Conservation (phyloP, 768 basidiomycete species). For the Hygrophorus pudorinus region DNA sequence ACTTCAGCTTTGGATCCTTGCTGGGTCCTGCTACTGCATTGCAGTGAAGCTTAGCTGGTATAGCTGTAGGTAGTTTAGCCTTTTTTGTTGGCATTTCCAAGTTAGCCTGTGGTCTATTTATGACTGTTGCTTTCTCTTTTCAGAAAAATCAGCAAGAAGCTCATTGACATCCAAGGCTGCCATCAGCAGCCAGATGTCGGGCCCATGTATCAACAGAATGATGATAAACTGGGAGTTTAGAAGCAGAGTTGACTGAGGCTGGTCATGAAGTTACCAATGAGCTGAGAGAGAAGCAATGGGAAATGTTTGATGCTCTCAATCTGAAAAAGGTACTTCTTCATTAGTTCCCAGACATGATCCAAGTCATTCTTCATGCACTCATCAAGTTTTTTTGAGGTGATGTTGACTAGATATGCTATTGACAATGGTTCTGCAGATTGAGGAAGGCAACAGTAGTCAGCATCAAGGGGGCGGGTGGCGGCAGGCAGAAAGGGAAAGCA, state of each 20-base stretch:
- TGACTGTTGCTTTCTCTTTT: too few species aligned
- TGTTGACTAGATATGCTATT: conserved; percentile 55
- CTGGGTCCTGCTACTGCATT: too few species aligned
- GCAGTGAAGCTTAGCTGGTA: too few species aligned
- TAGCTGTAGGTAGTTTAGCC: too few species aligned
- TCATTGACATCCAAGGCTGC: conserved; percentile 75
- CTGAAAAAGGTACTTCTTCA: conserved; percentile 62
- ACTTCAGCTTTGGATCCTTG: too few species aligned
- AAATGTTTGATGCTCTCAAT: conserved; percentile 84
- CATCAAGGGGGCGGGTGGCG: conserved; percentile 38
- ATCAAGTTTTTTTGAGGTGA: conserved; percentile 11
- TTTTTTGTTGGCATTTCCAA: too few species aligned
- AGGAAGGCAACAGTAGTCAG: conserved; percentile 67
- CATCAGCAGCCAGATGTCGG: conserved; percentile 53
- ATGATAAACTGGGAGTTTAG: conserved; percentile 35
- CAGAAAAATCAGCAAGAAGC: conserved; percentile 67
- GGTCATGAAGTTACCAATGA: conserved; percentile 63
- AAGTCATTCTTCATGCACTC: conserved; percentile 5
- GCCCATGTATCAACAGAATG: conserved; percentile 10
- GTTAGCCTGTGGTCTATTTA: too few species aligned
- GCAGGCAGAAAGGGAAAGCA: conserved; percentile 52
- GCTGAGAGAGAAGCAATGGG: conserved; percentile 68
- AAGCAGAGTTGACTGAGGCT: conserved; percentile 68
- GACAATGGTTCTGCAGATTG: conserved; percentile 63
- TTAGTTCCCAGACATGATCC: background rate